Conservation (phyloP, 257 asterid genomes). For the Rehmannia glutinosa region DNA sequence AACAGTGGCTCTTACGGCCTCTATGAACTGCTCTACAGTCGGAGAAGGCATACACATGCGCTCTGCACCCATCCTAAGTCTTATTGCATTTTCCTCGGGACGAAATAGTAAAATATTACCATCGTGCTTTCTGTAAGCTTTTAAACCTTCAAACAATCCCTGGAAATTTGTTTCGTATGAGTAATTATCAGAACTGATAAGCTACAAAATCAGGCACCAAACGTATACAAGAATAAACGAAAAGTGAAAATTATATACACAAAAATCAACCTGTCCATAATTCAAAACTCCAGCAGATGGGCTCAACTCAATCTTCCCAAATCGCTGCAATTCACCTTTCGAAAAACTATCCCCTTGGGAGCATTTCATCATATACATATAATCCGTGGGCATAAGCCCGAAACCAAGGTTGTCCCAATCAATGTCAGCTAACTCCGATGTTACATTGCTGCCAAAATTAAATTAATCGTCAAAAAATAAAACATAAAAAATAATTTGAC, state of each 20-base stretch:
- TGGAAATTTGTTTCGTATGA: conserved; percentile 11
- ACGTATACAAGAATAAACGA: not conserved
- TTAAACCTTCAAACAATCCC: conserved; percentile 79
- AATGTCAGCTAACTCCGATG: conserved; percentile 35
- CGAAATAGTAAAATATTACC: conserved; percentile 65
- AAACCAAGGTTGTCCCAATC: conserved; percentile 79
- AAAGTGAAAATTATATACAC: not conserved
- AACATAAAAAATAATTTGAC: not conserved
- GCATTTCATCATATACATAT: conserved; percentile 68
- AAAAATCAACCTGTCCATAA: conserved; percentile 63
- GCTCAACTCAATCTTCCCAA: conserved; percentile 79
- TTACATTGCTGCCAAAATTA: conserved; percentile 27
- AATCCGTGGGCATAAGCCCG: conserved; percentile 52
- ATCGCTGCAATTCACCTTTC: conserved; percentile 57
- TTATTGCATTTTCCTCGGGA: conserved; percentile 65
- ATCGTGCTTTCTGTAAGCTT: conserved; percentile 59
- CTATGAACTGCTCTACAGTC: conserved; percentile 66
- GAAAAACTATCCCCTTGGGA: conserved; percentile 45
- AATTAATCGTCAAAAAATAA: not conserved
- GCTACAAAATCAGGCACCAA: not conserved
- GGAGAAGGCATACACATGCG: conserved; percentile 89
- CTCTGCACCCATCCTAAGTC: conserved; percentile 69
- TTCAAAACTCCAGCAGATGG: conserved; percentile 73
- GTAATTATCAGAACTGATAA: not conserved
- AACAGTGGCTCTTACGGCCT: conserved; percentile 56